Conservation (phyloP, 345 rosid species). For the Euclidium syriacum region DNA sequence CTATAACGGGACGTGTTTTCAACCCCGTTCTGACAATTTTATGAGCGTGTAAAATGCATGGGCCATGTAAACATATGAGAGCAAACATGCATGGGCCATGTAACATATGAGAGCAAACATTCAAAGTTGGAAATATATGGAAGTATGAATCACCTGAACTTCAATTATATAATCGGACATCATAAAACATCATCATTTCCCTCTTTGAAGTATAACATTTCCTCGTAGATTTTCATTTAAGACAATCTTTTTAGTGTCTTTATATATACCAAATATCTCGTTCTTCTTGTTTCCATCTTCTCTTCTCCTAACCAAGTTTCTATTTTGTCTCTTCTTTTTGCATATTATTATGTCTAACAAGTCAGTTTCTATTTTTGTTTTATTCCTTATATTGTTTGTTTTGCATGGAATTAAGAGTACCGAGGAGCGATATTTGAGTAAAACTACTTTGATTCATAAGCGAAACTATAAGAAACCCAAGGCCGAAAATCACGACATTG, state of each 20-base stretch:
- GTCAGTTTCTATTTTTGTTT: neutral
- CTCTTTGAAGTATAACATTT: constrained; percentile 16
- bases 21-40: no score
- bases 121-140: constrained; percentile 31
- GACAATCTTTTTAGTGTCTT: neutral
- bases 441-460: neutral
- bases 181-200: constrained; percentile 31
- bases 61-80: constrained; percentile 27
- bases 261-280: constrained; percentile 16
- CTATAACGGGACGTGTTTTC: no score
- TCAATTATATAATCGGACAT: constrained; percentile 30
- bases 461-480: neutral
- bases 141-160: constrained; percentile 33
- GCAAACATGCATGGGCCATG: constrained; percentile 33
- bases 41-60: constrained; percentile 20
- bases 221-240: neutral
- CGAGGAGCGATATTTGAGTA: constrained; percentile 17
- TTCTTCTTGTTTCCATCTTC: constrained; percentile 14
- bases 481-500: neutral
- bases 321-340: neutral
- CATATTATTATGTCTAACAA: constrained; percentile 12
- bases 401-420: constrained; percentile 14
- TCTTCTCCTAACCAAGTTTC: neutral
- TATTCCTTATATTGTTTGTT: constrained; percentile 18
- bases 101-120: constrained; percentile 19